Conservation (phyloP, 768 basidiomycete genomes). For the Lactarius evosmus region DNA sequence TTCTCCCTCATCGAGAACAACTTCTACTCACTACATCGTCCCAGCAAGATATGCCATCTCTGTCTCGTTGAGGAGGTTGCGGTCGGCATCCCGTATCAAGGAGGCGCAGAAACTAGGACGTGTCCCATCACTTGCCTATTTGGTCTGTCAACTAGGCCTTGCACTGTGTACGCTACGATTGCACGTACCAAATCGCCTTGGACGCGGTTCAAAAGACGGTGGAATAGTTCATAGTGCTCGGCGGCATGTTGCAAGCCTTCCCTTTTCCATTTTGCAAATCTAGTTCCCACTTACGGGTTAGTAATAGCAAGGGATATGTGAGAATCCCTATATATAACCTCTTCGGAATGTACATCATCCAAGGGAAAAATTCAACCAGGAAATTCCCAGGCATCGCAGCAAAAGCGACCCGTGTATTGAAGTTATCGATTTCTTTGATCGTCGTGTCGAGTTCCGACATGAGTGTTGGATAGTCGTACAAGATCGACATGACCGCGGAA, state of each 20-base stretch:
- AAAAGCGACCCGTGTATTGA: not conserved
- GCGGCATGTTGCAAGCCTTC: not conserved
- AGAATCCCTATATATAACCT: not conserved
- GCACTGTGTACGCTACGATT: not conserved
- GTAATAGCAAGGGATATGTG: not conserved
- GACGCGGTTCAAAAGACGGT: slow-evolving; percentile 12
- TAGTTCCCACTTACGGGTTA: slow-evolving; percentile 2
- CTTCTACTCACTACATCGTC: slow-evolving; percentile 1
- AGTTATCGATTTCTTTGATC: slow-evolving; percentile 1
- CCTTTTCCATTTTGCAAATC: slow-evolving; percentile 17
- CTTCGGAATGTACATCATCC: slow-evolving; percentile 17
- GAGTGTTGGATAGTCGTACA: slow-evolving; percentile 29
- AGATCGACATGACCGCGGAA: slow-evolving; percentile 17
- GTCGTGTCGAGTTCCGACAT: not conserved
- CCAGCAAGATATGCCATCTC: slow-evolving; percentile 15
- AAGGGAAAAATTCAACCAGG: slow-evolving; percentile 14
- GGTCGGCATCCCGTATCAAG: not conserved
- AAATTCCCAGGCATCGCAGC: not conserved
- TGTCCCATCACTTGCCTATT: not conserved
- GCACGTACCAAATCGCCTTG: slow-evolving; percentile 5
- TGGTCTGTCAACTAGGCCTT: not conserved
- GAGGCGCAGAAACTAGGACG: slow-evolving; percentile 15
- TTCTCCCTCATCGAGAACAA: not conserved
- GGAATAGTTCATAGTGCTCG: slow-evolving; percentile 5
- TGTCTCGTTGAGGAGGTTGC: slow-evolving; percentile 4